These are phyloP conservation scores for Clausena lansium DNA, from an alignment of 345 rosid species.

Conservation along the genomic window DNA sequence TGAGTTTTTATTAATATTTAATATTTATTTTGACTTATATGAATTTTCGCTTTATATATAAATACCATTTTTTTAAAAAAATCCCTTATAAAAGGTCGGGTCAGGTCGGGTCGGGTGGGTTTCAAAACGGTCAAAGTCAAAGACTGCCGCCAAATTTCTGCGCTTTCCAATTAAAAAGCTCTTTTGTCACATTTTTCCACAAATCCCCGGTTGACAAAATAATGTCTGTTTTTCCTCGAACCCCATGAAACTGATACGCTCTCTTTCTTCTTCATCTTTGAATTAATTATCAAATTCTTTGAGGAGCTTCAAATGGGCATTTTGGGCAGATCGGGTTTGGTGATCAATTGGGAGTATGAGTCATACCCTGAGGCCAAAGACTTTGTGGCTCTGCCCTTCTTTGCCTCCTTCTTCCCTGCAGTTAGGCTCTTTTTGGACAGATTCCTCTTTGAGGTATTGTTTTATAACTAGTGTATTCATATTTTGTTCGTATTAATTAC, in stretches of 20 bases:
- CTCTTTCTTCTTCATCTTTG: background rate
- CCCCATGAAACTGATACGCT: background rate
- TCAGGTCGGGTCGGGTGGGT: background rate
- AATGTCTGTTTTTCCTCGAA: background rate
- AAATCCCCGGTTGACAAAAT: background rate
- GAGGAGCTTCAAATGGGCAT: conserved; percentile 14
- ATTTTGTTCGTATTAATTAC: background rate
- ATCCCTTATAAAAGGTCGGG: background rate
- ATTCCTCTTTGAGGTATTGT: conserved; percentile 42
- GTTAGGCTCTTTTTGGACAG: conserved; percentile 41
- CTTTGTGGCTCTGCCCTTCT: conserved; percentile 32
- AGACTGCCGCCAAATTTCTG: background rate
- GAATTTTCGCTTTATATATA: too few relatives aligned
- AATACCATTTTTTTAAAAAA: too few relatives aligned
- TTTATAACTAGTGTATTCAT: background rate
- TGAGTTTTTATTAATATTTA: too few relatives aligned
- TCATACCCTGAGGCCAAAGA: conserved; percentile 37
- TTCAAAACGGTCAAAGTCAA: background rate
- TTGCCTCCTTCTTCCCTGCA: conserved; percentile 37
- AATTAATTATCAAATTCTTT: background rate
- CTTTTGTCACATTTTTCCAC: too few relatives aligned
- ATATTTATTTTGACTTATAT: too few relatives aligned
- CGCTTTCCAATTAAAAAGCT: background rate
- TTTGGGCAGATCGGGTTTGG: background rate
- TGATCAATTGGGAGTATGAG: conserved; percentile 39